Evolutionary conservation across 1,139 yeast species (phyloP).

Genomic region (Pichia norvegensis): DNA sequence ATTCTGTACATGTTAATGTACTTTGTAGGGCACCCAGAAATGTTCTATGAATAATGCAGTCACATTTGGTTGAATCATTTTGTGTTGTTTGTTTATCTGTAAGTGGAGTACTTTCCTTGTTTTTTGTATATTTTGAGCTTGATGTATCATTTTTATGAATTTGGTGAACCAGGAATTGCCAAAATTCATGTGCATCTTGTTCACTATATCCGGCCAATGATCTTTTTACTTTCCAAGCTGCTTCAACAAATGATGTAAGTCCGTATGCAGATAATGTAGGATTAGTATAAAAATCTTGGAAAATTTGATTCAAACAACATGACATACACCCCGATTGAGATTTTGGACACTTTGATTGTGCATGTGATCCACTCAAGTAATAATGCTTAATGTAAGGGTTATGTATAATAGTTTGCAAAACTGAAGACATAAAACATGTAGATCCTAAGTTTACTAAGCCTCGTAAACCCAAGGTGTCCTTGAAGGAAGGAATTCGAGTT

Average conservation of each 20-base stretch:
- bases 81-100: constrained; percentile 6
- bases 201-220: constrained; percentile 90
- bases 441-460: constrained; percentile 94
- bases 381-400: constrained; percentile 77
- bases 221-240: constrained; percentile 79
- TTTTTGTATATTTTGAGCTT: constrained; percentile 11
- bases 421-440: constrained; percentile 91
- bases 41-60: constrained; percentile 74
- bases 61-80: constrained; percentile 34
- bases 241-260: constrained; percentile 59
- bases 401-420: constrained; percentile 77
- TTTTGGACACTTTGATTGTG: constrained; percentile 31
- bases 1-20: constrained; percentile 64
- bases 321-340: constrained; percentile 54
- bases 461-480: constrained; percentile 65
- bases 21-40: constrained; percentile 71
- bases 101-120: constrained; percentile 20
- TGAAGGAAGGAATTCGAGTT: constrained; percentile 44
- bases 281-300: constrained; percentile 55
- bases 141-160: constrained; percentile 48
- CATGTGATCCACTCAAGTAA: constrained; percentile 64
- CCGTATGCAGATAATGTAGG: constrained; percentile 60
- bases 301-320: constrained; percentile 75
- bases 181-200: constrained; percentile 96
- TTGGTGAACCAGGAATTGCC: constrained; percentile 84